Percentiles rank a stretch among this genome's conserved stretches.
These are phyloP conservation scores for Sungouiozyma ichnusensis DNA, from an alignment of 805 yeast genomes.

Conservation along the genomic window DNA sequence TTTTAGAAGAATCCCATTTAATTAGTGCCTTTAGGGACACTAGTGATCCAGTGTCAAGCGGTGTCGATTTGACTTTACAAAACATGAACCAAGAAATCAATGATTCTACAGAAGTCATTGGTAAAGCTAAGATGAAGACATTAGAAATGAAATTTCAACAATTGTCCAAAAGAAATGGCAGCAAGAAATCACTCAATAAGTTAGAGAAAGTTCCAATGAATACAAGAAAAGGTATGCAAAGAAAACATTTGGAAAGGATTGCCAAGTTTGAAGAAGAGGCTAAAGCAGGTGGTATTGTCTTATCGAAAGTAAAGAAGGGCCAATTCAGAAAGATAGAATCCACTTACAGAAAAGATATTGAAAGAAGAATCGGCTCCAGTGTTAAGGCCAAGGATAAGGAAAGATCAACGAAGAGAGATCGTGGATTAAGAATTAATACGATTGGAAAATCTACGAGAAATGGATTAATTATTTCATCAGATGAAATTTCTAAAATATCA, in stretches of 20 bases:
- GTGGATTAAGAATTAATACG: conserved; percentile 68
- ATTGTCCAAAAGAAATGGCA: conserved; percentile 38
- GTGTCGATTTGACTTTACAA: conserved; percentile 56
- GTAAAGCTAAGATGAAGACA: conserved; percentile 58
- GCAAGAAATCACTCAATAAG: conserved; percentile 25
- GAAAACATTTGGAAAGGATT: conserved; percentile 42
- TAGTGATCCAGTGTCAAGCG: conserved; percentile 33
- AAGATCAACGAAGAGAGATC: conserved; percentile 42
- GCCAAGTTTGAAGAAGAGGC: conserved; percentile 65
- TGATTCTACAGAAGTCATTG: conserved; percentile 44
- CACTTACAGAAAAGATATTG: conserved; percentile 29
- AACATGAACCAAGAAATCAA: conserved; percentile 30
- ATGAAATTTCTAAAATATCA: conserved; percentile 40
- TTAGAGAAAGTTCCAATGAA: conserved; percentile 82
- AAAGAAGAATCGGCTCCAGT: conserved; percentile 35
- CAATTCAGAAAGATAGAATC: conserved; percentile 50
- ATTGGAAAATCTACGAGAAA: conserved; percentile 71
- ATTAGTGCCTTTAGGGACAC: conserved; percentile 29
- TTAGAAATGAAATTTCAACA: conserved; percentile 46
- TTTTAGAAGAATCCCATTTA: conserved; percentile 63
- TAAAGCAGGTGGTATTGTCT: conserved; percentile 79
- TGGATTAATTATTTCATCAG: conserved; percentile 61
- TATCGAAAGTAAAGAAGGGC: conserved; percentile 61
- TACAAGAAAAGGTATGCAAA: conserved; percentile 75
- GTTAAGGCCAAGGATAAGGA: conserved; percentile 40